Conservation (phyloP, 2,329 filamentous ascomycete genomes). For the Colletotrichum filicis region DNA sequence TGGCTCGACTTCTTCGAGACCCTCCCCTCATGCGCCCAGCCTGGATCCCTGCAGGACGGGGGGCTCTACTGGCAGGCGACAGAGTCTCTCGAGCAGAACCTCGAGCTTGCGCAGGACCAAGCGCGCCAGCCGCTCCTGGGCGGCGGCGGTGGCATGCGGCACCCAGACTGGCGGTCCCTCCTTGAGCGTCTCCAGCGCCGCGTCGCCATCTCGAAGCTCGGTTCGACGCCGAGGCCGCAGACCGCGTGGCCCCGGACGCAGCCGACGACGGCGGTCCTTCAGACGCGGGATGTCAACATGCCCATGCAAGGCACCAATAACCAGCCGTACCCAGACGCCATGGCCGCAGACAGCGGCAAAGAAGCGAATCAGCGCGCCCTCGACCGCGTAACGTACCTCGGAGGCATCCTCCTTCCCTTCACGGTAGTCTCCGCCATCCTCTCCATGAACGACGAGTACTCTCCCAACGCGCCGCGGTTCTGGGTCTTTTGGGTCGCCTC, state of each 20-base stretch:
- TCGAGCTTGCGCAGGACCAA: conserved; percentile 36
- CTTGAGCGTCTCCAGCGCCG: conserved; percentile 43
- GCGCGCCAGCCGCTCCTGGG: background rate
- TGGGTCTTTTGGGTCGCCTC: conserved; percentile 61
- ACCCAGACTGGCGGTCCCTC: conserved; percentile 45
- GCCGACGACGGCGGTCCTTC: conserved; percentile 14
- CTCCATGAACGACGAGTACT: conserved; percentile 57
- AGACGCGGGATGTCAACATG: conserved; percentile 9
- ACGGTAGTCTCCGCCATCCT: conserved; percentile 59
- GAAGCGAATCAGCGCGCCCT: conserved; percentile 53
- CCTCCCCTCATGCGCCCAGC: conserved; percentile 36
- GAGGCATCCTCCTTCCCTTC: conserved; percentile 59
- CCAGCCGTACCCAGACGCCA: background rate
- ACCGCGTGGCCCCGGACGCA: conserved; percentile 31
- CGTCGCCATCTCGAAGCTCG: conserved; percentile 31
- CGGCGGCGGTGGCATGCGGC: background rate
- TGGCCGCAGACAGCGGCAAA: conserved; percentile 1
- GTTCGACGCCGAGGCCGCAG: conserved; percentile 35
- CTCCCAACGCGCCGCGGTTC: conserved; percentile 53
- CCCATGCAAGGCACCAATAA: background rate
- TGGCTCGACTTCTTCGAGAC: conserved; percentile 47
- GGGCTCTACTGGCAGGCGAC: conserved; percentile 44
- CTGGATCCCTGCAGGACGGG: conserved; percentile 9
- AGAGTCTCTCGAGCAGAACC: conserved; percentile 49
- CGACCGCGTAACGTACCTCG: conserved; percentile 61